phyloP scores from a whole-genome alignment of 805 yeast genomes.

The Metschnikowia noctiluminum region DNA sequence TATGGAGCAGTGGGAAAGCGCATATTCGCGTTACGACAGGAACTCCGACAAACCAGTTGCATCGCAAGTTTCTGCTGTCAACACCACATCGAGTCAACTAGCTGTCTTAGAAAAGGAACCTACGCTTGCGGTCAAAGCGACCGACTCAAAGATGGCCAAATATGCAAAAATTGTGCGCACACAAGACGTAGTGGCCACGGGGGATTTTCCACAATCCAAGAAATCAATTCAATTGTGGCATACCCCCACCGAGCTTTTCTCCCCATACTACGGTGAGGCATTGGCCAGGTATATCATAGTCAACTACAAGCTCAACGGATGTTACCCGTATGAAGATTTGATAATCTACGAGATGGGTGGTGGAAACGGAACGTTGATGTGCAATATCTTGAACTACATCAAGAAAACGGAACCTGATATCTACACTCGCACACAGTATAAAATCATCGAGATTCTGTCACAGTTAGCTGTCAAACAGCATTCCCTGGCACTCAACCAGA shows the following conservation, averaged over 20 bases:
- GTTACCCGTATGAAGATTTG: conserved; percentile 68
- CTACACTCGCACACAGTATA: conserved; percentile 64
- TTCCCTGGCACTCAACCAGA: conserved; percentile 31
- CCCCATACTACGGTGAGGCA: conserved; percentile 82
- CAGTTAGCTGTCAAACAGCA: conserved; percentile 59
- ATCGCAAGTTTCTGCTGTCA: background rate
- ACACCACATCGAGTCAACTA: background rate
- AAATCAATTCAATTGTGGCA: conserved; percentile 75
- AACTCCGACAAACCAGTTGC: background rate
- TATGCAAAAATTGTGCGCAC: conserved; percentile 26
- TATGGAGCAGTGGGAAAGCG: conserved; percentile 61
- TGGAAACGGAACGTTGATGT: conserved; percentile 86
- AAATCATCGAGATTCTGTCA: conserved; percentile 67
- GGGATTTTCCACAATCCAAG: conserved; percentile 16
- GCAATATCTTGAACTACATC: conserved; percentile 64
- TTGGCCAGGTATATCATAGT: conserved; percentile 75
- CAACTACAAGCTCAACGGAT: conserved; percentile 60
- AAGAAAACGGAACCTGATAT: conserved; percentile 64
- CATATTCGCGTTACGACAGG: conserved; percentile 52
- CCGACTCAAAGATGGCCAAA: conserved; percentile 22
- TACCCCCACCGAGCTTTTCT: conserved; percentile 83
- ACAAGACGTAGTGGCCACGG: conserved; percentile 18
- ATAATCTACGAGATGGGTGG: conserved; percentile 86
- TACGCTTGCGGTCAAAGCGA: conserved; percentile 7
- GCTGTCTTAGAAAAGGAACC: conserved; percentile 7